Base-by-base conservation (phyloP, 2,329 filamentous ascomycete species). In the Penicillium griseofulvum region DNA sequence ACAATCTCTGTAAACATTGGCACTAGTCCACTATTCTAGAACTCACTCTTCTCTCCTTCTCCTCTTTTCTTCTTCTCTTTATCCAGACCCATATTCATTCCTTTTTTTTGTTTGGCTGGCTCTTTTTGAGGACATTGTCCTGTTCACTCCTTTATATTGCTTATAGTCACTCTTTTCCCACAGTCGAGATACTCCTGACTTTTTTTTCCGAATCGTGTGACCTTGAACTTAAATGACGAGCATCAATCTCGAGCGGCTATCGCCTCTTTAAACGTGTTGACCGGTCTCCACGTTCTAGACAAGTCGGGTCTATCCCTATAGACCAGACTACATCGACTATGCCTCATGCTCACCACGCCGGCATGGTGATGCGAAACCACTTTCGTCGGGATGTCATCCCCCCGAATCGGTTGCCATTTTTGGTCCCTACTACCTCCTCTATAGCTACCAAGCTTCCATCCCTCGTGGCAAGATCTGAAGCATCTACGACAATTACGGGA, bases 331-430 rank as follows among this genome's bases (percentile, higher is more conserved):
- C 43, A 42, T 54, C 43, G 36, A 59, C 36, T 34, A 64, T 63
- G 57, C 63, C 67, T 62, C 61, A 60, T 44, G 52, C 58, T 36
- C 63, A 63, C 56, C 67, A 72, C 65, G 61, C 59, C 56, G 51
- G 69, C 47, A 39, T 65, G 63, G 60, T 55, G 44, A 58, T 56
- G 46, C 62, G 65, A 44, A 57, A 60, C 31, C 61, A 56, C 22
- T 49, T 55, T 49, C 64, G 60, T 42, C 65, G 69, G 33, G 65
- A 67, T 34, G 60, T 66, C 26, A 53, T 72, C 19, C 67, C 71
- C 17, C 50, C 52, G 31, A 50, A 69, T 44, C 61, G 59, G 54
- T 47, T 67, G 14, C 66, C 67, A 36, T 54, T 64, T 36, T 43
- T 68, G 26, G 56, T 66, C 10, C 57, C 62, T 7, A 56, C 50